Evolutionary conservation across 176 grass and related monocot species (phyloP).

Genomic region (Panicum miliaceum): DNA sequence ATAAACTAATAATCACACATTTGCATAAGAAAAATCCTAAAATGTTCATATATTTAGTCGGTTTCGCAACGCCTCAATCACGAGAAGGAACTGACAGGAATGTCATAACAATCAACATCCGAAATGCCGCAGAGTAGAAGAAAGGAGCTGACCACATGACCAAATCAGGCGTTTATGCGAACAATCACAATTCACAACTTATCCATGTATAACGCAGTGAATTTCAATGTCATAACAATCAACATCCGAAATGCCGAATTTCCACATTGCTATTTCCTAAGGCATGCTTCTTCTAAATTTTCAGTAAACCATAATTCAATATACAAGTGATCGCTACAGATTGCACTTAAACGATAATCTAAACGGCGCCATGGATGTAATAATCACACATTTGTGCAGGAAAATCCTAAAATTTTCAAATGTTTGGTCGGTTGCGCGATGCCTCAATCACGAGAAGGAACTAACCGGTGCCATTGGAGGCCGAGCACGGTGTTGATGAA

Average conservation of each 20-base stretch:
- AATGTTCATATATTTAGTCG: no score
- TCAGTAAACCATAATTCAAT: neutral
- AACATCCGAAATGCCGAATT: neutral
- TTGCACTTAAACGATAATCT: neutral
- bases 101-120: no score
- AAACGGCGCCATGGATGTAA: neutral
- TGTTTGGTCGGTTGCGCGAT: neutral
- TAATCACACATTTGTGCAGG: neutral
- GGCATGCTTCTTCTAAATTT: neutral
- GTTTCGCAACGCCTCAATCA: no score
- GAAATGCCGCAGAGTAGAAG: neutral
- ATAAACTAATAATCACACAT: no score
- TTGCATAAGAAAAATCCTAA: no score
- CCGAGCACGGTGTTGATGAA: conserved; percentile 88
- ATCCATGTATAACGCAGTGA: neutral
- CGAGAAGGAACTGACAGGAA: no score
- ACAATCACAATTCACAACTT: neutral
- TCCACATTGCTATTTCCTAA: neutral
- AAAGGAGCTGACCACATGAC: neutral
- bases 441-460: neutral
- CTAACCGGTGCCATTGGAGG: conserved; percentile 86
- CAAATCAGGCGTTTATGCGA: neutral
- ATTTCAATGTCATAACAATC: neutral
- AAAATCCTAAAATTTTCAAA: neutral
- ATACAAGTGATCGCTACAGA: neutral